These are phyloP conservation scores for Gastrolobium bilobum DNA, from an alignment of 306 rosid genomes.

Conservation along the genomic window DNA sequence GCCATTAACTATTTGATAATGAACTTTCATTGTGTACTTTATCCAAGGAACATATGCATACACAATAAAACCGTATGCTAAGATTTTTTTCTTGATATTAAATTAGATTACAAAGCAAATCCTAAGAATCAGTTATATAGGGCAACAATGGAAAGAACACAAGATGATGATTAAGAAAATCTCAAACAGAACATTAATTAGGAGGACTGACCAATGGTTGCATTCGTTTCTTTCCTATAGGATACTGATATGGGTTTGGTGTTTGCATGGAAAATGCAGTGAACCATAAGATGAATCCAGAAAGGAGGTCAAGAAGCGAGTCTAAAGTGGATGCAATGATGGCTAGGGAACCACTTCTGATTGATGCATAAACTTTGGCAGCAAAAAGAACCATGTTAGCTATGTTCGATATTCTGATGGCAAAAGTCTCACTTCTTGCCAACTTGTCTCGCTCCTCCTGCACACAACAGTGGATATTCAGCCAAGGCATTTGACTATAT, in stretches of 20 bases:
- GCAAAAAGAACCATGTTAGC: constrained; percentile 94
- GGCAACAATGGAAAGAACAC: constrained; percentile 18
- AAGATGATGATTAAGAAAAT: neutral
- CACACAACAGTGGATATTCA: constrained; percentile 43
- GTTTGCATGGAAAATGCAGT: constrained; percentile 99
- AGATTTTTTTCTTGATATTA: neutral
- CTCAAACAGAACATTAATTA: neutral
- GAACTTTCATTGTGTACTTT: constrained; percentile 8
- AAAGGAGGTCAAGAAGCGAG: constrained; percentile 96
- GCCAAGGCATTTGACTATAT: constrained; percentile 31
- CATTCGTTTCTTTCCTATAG: constrained; percentile 97
- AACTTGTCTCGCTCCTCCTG: constrained; percentile 91
- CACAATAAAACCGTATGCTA: neutral
- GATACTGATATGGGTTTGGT: constrained; percentile 95
- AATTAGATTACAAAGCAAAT: constrained; percentile 16
- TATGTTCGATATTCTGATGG: constrained; percentile 88
- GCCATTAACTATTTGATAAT: constrained; percentile 9
- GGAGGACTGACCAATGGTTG: constrained; percentile 88
- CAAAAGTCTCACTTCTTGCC: constrained; percentile 91
- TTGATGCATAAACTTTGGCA: constrained; percentile 92
- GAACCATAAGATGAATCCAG: constrained; percentile 98
- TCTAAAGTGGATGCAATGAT: constrained; percentile 98
- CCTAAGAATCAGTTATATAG: neutral
- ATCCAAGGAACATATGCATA: neutral
- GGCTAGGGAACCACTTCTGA: constrained; percentile 95